Conservation (phyloP, 305 asterid species). For the Plantago lanceolata region DNA sequence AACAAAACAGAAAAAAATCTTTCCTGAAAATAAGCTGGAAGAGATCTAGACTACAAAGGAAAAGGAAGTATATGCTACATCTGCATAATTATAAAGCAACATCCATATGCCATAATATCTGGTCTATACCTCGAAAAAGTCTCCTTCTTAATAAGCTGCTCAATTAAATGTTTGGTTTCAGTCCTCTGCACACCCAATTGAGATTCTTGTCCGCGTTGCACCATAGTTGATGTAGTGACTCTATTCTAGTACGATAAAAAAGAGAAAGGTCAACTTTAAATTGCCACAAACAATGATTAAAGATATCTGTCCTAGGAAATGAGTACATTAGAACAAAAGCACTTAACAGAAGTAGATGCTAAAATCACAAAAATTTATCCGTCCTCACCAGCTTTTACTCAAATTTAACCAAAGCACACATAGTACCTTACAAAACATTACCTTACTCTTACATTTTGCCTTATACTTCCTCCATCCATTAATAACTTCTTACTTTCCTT, state of each 20-base stretch:
- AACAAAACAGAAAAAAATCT: slow-evolving; percentile 2
- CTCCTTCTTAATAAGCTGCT: slow-evolving; percentile 56
- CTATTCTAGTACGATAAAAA: slow-evolving; percentile 25
- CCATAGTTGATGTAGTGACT: slow-evolving; percentile 26
- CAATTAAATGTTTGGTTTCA: slow-evolving; percentile 51
- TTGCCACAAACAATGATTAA: slow-evolving; percentile 4
- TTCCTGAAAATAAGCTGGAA: slow-evolving; percentile 16
- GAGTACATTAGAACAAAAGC: background rate
- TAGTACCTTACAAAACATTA: too few species aligned
- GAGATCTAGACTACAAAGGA: slow-evolving; percentile 10
- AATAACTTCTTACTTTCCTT: too few species aligned
- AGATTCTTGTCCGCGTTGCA: slow-evolving; percentile 28
- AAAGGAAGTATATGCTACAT: slow-evolving; percentile 14
- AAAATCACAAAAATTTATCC: background rate
- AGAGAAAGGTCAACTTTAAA: slow-evolving; percentile 4
- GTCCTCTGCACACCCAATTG: slow-evolving; percentile 31
- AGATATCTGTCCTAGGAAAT: background rate
- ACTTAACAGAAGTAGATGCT: slow-evolving; percentile 14
- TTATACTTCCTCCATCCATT: too few species aligned
- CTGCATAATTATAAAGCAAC: slow-evolving; percentile 19
- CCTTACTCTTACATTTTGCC: too few species aligned
- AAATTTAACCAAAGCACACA: background rate
- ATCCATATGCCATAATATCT: slow-evolving; percentile 16
- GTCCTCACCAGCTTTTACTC: background rate
- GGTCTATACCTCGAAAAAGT: slow-evolving; percentile 60